Evolutionary conservation across 257 asterid genomes (phyloP).

Genomic region (Striga asiatica): DNA sequence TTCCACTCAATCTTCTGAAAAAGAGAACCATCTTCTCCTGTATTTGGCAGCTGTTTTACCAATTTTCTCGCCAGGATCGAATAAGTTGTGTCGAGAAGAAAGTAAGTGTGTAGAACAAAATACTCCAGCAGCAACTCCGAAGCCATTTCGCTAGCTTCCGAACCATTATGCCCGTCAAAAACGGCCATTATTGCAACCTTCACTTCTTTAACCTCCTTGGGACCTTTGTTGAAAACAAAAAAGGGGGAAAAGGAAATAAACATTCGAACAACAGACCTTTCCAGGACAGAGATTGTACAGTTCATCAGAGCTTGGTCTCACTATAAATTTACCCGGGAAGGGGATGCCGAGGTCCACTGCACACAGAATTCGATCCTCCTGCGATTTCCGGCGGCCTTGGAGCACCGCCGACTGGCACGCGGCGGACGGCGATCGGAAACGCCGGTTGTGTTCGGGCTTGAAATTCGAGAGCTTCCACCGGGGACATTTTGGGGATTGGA

Average conservation of each 20-base stretch:
- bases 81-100: slow-evolving; percentile 75
- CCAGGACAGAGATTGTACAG: not conserved
- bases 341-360: slow-evolving; percentile 68
- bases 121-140: slow-evolving; percentile 66
- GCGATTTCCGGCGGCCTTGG: slow-evolving; percentile 79
- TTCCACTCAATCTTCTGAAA: slow-evolving; percentile 37
- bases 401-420: slow-evolving; percentile 66
- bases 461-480: slow-evolving; percentile 67
- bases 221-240: slow-evolving; percentile 30
- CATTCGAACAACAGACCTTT: not conserved
- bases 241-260: not conserved
- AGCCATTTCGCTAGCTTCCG: slow-evolving; percentile 93
- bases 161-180: slow-evolving; percentile 96
- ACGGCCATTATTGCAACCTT: slow-evolving; percentile 75
- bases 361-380: slow-evolving; percentile 84
- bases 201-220: slow-evolving; percentile 58
- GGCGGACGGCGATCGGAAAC: slow-evolving; percentile 20
- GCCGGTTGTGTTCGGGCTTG: slow-evolving; percentile 31
- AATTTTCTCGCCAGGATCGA: slow-evolving; percentile 46
- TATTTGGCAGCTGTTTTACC: slow-evolving; percentile 43
- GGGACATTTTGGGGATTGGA: slow-evolving; percentile 91
- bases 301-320: not conserved
- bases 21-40: slow-evolving; percentile 27
- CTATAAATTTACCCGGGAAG: slow-evolving; percentile 49
- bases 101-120: slow-evolving; percentile 76